Evolutionary conservation across 345 rosid genomes (phyloP), one percentile per base, ranked within the genome.

Genomic region (Hypericum androsaemum): DNA sequence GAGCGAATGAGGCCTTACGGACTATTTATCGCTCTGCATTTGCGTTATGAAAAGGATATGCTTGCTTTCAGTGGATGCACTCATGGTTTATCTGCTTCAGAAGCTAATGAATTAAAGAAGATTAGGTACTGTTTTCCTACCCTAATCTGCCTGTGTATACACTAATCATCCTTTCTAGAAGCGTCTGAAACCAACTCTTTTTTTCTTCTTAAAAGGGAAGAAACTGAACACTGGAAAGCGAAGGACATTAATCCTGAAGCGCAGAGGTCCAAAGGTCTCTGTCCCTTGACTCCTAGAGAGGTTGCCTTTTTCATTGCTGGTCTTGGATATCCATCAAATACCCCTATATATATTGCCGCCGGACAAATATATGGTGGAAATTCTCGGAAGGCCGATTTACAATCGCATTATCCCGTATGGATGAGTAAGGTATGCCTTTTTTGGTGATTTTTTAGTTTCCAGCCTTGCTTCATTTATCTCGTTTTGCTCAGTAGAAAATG

Each of bases 331-430:
- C 80, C 81, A 45, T 72, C 87, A 57, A 60, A 64, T 64, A 90
- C 96, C 13, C 92, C 87, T 0, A 79, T 87, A 63, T 90, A 90
- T 46, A 77, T 90, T 60, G 98, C 92, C 70, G 77, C 98, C 17
- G 96, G 98, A 58, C 85, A 82, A 75, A 82, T 87, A 57, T 87
- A 90, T 38, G 98, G 95, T 41, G 95, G 92, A 50, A 84, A 82
- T 62, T 60, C 85, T 60, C 83, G 70, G 46, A 77, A 82, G 83
- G 84, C 70, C 22, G 76, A 59, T 57, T 71, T 90, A 56, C 59
- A 52, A 41, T 72, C 89, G 28, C 84, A 77, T 46, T 90, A 76
- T 72, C 80, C 92, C 40, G 73, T 74, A 59, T 55, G 84, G 64
- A 75, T 69, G 89, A 79, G 79, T 54, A 90, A 90, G 95, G 97